Evolutionary conservation across 116 monocot species (phyloP).

Genomic region (Dioscorea cayenensis): DNA sequence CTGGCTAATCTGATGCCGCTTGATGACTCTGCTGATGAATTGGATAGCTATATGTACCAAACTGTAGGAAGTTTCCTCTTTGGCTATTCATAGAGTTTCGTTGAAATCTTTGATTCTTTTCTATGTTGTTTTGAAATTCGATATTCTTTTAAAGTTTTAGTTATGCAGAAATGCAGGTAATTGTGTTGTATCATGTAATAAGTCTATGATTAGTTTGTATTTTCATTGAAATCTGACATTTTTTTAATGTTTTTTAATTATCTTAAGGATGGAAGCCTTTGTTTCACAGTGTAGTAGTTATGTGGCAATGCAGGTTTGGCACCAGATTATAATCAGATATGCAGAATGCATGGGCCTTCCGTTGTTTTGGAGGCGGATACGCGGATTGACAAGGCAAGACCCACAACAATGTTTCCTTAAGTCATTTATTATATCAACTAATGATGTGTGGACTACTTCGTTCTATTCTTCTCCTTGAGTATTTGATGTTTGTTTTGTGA

Average conservation of each 20-base stretch:
- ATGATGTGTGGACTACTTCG: not conserved
- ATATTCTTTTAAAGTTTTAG: not conserved
- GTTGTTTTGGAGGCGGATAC: slow-evolving; percentile 82
- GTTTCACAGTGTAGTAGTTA: not conserved
- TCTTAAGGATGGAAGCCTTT: not conserved
- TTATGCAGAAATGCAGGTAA: not conserved
- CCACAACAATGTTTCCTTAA: too few species aligned
- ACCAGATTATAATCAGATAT: slow-evolving; percentile 84
- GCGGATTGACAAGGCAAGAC: slow-evolving; percentile 61
- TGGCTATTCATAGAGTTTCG: not conserved
- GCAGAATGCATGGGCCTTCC: slow-evolving; percentile 96
- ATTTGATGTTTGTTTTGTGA: not conserved
- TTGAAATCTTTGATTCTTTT: not conserved
- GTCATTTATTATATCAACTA: too few species aligned
- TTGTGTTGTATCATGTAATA: not conserved
- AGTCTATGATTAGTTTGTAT: not conserved
- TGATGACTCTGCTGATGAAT: slow-evolving; percentile 90
- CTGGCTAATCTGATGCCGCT: slow-evolving; percentile 87
- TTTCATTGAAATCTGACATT: not conserved
- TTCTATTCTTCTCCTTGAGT: too few species aligned
- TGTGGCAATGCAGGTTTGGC: slow-evolving; percentile 54
- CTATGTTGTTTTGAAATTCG: not conserved
- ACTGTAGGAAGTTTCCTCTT: slow-evolving; percentile 37
- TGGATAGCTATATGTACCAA: slow-evolving; percentile 99
- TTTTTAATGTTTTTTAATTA: not conserved